Conservation (phyloP, 2,329 filamentous ascomycete genomes). For the Fusarium marasasianum region DNA sequence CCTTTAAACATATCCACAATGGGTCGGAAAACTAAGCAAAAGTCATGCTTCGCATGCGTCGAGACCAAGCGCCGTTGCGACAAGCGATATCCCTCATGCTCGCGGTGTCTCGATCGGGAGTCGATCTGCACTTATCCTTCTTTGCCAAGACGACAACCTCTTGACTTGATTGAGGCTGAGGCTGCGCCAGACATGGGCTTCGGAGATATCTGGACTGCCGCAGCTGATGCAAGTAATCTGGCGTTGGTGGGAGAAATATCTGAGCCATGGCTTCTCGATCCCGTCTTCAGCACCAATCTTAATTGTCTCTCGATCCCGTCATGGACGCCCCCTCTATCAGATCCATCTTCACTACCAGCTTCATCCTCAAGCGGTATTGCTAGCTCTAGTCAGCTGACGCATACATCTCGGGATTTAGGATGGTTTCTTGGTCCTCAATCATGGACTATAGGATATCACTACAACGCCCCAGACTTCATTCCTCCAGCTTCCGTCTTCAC, state of each 20-base stretch:
- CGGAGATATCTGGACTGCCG: neutral
- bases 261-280: neutral
- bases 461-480: neutral
- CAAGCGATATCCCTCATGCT: neutral
- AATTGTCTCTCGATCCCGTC: fast-evolving
- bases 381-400: neutral
- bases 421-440: neutral
- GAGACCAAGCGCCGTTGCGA: neutral
- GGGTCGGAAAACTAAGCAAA: neutral
- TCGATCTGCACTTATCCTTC: neutral
- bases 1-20: neutral
- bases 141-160: neutral
- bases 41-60: neutral
- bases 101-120: neutral
- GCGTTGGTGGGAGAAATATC: neutral
- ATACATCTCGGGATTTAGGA: neutral
- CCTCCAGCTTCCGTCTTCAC: neutral
- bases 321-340: neutral
- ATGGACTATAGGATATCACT: neutral
- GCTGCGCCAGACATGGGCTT: neutral
- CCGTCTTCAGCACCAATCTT: neutral
- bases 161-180: fast-evolving
- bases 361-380: fast-evolving
- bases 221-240: fast-evolving
- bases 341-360: fast-evolving